Evolutionary conservation across 2,329 filamentous ascomycete genomes (phyloP), one percentile per base, ranked within the genome.

Genomic region (Cryphonectria japonica): DNA sequence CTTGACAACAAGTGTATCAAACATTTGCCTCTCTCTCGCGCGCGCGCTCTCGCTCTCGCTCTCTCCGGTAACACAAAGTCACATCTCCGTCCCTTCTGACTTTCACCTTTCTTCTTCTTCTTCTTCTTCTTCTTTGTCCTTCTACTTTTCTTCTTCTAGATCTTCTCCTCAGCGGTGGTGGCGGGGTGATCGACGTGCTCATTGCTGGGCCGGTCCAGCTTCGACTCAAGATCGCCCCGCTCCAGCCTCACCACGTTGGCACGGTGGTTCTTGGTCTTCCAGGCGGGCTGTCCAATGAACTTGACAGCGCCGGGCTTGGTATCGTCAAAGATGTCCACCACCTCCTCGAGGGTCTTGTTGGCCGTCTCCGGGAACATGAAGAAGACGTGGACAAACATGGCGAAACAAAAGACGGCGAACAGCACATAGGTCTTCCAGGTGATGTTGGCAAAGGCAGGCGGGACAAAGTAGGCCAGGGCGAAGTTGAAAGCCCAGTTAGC

Each of bases 401-500:
- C 70, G 62, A 77, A 76, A 67, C 76, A 78, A 68, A 81, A 81
- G 50, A 77, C 76, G 61, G 77, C 79, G 69, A 81, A 81, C 32
- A 81, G 19, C 22, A 79, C 72, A 52, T 80, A 81, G 3, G 76
- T 77, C 75, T 77, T 78, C 81, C 81, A 83, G 16, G 75, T 79
- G 69, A 82, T 82, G 68, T 77, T 79, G 68, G 75, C 75, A 67
- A 82, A 82, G 3, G 79, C 78, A 1, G 78, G 76, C 1, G 80
- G 81, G 14, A 81, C 79, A 62, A 82, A 82, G 69, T 80, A 80
- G 7, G 78, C 79, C 32, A 82, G 76, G 2, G 81, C 81, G 68
- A 82, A 81, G 76, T 82, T 82, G 75, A 83, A 82, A 22, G 78
- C 76, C 81, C 81, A 83, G 75, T 82, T 81, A 67, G 75, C 76